These are phyloP conservation scores for Rhododendron griersonianum DNA, from an alignment of 148 eudicot species.

Conservation along the genomic window DNA sequence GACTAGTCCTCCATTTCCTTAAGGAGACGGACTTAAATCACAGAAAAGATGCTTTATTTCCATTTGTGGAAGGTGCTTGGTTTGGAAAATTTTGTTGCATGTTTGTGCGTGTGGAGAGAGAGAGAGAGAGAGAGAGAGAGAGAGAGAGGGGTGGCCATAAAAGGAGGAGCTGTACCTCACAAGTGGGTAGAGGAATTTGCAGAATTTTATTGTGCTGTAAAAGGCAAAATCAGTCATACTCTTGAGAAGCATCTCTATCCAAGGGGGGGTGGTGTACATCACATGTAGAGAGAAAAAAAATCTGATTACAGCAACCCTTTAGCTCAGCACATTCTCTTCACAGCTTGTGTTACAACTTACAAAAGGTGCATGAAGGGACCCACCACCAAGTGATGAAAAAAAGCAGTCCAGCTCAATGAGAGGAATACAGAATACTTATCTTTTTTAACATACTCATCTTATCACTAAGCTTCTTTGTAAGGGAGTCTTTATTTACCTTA, in stretches of 20 bases:
- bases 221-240: not conserved
- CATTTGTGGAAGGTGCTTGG: not conserved
- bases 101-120: not conserved
- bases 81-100: not conserved
- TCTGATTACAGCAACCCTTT: not conserved
- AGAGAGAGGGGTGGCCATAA: not conserved
- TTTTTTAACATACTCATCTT: not conserved
- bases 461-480: no score
- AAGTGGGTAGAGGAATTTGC: slow-evolving; percentile 12
- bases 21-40: not conserved
- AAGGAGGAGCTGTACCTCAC: not conserved
- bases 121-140: not conserved
- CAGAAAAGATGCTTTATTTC: slow-evolving; percentile 9
- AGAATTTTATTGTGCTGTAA: not conserved
- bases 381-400: not conserved
- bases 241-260: not conserved
- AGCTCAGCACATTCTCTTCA: not conserved
- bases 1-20: not conserved
- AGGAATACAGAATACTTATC: not conserved
- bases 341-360: not conserved
- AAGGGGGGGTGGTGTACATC: not conserved
- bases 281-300: not conserved
- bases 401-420: not conserved
- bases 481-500: no score
- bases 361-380: not conserved